phyloP scores from a whole-genome alignment of 78 protist genomes.

The Dictyostelium intermedium region DNA sequence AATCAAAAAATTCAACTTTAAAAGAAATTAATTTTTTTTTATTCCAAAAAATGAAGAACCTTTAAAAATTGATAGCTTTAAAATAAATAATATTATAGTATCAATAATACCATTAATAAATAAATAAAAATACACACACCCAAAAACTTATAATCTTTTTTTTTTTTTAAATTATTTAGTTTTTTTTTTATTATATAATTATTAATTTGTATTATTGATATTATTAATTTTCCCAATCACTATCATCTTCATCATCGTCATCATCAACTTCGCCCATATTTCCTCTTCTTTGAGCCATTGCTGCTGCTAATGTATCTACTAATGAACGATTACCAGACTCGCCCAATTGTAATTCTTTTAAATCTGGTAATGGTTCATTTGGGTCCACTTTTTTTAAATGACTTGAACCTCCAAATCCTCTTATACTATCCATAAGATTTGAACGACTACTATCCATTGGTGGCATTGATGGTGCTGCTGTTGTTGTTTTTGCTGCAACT shows the following conservation, averaged over 20 bases:
- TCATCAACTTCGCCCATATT: constrained; percentile 21
- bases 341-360: constrained; percentile 24
- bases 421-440: constrained; percentile 19
- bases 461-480: background rate
- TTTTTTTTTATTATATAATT: too few species aligned
- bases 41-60: too few species aligned
- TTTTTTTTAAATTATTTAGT: background rate
- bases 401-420: background rate
- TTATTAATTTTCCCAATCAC: constrained; percentile 43
- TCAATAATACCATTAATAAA: too few species aligned
- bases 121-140: background rate
- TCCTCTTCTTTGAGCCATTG: constrained; percentile 47
- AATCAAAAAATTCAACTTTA: too few species aligned
- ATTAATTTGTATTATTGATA: too few species aligned
- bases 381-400: constrained; percentile 33
- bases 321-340: constrained; percentile 35
- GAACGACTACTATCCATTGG: constrained; percentile 13
- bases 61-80: too few species aligned
- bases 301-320: constrained; percentile 34
- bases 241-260: background rate
- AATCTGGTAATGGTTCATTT: constrained; percentile 21
- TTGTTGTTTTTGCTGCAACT: background rate
- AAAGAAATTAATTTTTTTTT: too few species aligned
- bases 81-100: too few species aligned
- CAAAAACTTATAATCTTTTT: background rate